Base-by-base conservation (phyloP, 1,284 basidiomycete genomes). In the Blastosporella zonata region DNA sequence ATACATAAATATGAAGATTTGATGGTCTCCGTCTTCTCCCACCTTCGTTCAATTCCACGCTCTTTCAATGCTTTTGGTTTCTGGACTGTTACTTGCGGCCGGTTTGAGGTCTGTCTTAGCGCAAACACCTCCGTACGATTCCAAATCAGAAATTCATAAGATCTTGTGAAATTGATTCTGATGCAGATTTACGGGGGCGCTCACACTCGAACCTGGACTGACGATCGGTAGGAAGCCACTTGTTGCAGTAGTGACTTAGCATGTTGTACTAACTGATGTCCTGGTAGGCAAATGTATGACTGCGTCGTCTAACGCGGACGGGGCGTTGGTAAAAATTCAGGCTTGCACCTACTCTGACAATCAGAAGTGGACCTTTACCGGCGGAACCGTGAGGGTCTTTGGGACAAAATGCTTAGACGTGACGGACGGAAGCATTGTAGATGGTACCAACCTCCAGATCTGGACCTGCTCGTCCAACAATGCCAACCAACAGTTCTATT, bases 211-310 rank as follows among this genome's bases (percentile, higher is more conserved):
- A 49, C 69, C 73, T 13, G 69, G 64, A 18, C 56, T 71, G 37
- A 70, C 68, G 48, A 64, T 59, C 33, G 66, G n/a, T n/a, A n/a
- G n/a, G n/a, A n/a, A n/a, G n/a, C n/a, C n/a, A n/a, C n/a, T n/a
- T n/a, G n/a, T n/a, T n/a, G n/a, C n/a, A n/a, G n/a, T n/a, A n/a
- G n/a, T n/a, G n/a, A n/a, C n/a, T n/a, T n/a, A n/a, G n/a, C n/a
- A n/a, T n/a, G n/a, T n/a, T n/a, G n/a, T n/a, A n/a, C n/a, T n/a
- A n/a, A n/a, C n/a, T n/a, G n/a, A n/a, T n/a, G n/a, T n/a, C n/a
- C n/a, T n/a, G n/a, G n/a, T n/a, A n/a, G n/a, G 62, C 9, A 73
- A 74, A 62, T 78, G 76, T 57, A 53, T 78, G 54, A 77, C 74
- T 9, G 75, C 74, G 2, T 61, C 70, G 0, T 71, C 70, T 13